Evolutionary conservation across 495 filamentous ascomycete genomes (phyloP).

Genomic region (Tuber aestivum): DNA sequence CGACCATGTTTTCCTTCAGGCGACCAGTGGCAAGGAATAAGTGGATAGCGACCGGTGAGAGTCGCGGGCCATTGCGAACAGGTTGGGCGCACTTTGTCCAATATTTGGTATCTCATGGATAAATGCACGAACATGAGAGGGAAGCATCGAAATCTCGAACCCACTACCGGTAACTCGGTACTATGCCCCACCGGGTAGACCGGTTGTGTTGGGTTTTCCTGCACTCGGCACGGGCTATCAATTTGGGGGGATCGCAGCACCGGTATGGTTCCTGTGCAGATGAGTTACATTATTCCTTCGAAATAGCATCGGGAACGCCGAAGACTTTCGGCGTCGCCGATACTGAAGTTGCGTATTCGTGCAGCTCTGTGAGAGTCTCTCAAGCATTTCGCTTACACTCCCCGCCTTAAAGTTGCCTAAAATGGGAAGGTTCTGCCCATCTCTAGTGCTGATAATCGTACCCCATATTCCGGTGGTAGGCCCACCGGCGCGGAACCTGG

Average conservation of each 20-base stretch:
- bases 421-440: not conserved
- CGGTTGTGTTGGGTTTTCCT: not conserved
- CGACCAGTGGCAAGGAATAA: not conserved
- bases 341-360: not conserved
- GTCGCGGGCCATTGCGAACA: not conserved
- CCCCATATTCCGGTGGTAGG: not conserved
- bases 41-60: not conserved
- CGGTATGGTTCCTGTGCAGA: not conserved
- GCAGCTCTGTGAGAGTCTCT: not conserved
- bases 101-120: not conserved
- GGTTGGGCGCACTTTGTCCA: not conserved
- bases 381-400: not conserved
- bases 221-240: not conserved
- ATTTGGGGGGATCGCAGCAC: not conserved
- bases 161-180: not conserved
- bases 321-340: slow-evolving; percentile 1
- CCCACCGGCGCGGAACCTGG: not conserved
- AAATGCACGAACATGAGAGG: not conserved
- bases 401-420: not conserved
- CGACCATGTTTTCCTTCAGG: not conserved
- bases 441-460: not conserved
- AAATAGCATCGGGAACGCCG: not conserved
- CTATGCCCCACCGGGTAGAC: not conserved
- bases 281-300: not conserved
- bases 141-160: not conserved